Percentiles rank a stretch among this genome's conserved stretches.
Conservation (phyloP, 2,329 filamentous ascomycete species). For the Ceratocystiopsis brevicomis region DNA sequence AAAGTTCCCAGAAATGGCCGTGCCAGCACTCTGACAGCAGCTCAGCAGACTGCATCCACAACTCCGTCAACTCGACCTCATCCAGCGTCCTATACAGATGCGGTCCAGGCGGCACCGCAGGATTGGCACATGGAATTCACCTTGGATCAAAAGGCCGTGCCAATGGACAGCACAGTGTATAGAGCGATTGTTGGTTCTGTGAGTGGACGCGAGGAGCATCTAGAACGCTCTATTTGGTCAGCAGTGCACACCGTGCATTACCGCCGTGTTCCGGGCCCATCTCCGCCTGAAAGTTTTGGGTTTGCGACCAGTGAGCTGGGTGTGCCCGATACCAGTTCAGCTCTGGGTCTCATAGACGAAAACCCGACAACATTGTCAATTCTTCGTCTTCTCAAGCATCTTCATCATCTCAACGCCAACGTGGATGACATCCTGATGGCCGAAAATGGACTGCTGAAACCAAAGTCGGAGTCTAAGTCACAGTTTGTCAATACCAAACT, state of each 20-base stretch:
- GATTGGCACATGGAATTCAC: constrained; percentile 98
- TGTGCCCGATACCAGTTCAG: constrained; percentile 19
- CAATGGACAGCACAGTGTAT: constrained; percentile 90
- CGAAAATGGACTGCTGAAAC: constrained; percentile 47
- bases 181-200: constrained; percentile 62
- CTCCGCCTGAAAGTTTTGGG: constrained; percentile 51
- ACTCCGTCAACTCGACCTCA: constrained; percentile 39
- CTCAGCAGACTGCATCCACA: constrained; percentile 23
- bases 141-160: constrained; percentile 63
- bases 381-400: constrained; percentile 66
- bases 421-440: constrained; percentile 77
- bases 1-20: constrained; percentile 17
- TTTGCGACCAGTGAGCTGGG: constrained; percentile 19
- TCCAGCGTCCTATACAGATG: constrained; percentile 66
- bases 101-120: constrained; percentile 60
- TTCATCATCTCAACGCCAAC: constrained; percentile 85
- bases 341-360: constrained; percentile 60
- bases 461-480: constrained; percentile 66
- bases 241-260: constrained; percentile 83
- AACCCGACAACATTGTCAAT: constrained; percentile 76
- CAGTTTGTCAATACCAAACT: constrained; percentile 98
- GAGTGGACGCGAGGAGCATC: constrained; percentile 37
- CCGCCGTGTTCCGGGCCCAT: constrained; percentile 65
- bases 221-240: constrained; percentile 70
- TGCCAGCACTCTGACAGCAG: constrained; percentile 19